Conservation (phyloP, 495 filamentous ascomycete genomes). For the Aspergillus baeticus region DNA sequence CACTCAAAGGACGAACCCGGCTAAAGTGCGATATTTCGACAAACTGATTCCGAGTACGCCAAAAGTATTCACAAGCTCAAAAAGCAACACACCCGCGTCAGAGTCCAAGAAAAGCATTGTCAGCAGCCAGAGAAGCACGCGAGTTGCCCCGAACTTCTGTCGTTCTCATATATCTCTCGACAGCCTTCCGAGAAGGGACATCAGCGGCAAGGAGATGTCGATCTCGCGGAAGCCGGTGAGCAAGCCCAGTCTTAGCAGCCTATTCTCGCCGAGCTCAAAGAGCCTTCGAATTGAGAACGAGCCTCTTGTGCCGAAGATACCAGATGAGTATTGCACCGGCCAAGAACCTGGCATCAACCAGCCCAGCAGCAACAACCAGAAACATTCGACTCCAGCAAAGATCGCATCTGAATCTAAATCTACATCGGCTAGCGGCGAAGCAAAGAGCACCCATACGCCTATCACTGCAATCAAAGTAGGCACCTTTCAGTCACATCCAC, state of each 20-base stretch:
- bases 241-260: conserved; percentile 4
- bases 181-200: conserved; percentile 5
- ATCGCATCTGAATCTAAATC: neutral
- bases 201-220: conserved; percentile 10
- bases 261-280: neutral
- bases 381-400: conserved; percentile 9
- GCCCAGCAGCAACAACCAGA: neutral
- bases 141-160: conserved; percentile 9
- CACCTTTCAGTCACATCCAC: conserved; percentile 10
- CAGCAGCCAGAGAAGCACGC: neutral
- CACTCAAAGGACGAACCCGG: conserved; percentile 5
- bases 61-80: neutral
- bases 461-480: neutral
- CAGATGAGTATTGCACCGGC: neutral
- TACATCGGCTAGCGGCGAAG: neutral
- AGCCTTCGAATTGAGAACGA: neutral
- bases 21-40: neutral
- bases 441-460: neutral
- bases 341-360: neutral
- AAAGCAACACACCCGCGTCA: neutral
- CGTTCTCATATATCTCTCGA: conserved; percentile 15
- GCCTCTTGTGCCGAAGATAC: conserved; percentile 7
- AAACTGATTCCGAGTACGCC: neutral
- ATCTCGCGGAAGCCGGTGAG: conserved; percentile 14
- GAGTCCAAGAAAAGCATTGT: neutral